Conservation (phyloP, 2,329 filamentous ascomycete genomes). For the Pseudogymnoascus sp. region DNA sequence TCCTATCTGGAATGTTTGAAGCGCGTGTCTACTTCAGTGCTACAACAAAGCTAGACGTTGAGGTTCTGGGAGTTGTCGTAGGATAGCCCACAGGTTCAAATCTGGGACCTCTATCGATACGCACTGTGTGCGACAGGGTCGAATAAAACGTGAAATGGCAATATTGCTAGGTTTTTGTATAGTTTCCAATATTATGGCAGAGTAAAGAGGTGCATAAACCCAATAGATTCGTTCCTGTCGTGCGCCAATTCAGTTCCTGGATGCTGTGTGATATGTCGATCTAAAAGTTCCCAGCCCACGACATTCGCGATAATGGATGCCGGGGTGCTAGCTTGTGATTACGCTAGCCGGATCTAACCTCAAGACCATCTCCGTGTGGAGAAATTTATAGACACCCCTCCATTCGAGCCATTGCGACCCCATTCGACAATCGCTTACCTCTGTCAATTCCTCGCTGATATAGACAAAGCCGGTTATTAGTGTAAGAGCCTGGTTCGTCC, state of each 20-base stretch:
- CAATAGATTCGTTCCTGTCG: neutral
- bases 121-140: neutral
- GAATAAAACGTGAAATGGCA: neutral
- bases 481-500: neutral
- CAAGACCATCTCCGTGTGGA: conserved; percentile 2
- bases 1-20: conserved; percentile 7
- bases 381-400: conserved; percentile 5
- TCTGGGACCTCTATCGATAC: neutral
- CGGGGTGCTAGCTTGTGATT: neutral
- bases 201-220: neutral
- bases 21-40: neutral
- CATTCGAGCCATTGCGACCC: neutral
- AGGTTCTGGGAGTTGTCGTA: neutral
- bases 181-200: neutral
- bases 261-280: conserved; percentile 5
- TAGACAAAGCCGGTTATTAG: neutral
- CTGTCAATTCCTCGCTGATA: neutral
- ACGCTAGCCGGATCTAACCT: conserved; percentile 4
- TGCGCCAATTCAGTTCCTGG: conserved; percentile 1
- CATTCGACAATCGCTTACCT: neutral
- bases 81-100: neutral
- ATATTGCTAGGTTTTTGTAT: neutral
- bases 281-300: conserved; percentile 7
- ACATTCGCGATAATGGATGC: conserved; percentile 7
- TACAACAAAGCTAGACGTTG: neutral